Conservation (phyloP, 116 monocot genomes). For the Zostera marina region DNA sequence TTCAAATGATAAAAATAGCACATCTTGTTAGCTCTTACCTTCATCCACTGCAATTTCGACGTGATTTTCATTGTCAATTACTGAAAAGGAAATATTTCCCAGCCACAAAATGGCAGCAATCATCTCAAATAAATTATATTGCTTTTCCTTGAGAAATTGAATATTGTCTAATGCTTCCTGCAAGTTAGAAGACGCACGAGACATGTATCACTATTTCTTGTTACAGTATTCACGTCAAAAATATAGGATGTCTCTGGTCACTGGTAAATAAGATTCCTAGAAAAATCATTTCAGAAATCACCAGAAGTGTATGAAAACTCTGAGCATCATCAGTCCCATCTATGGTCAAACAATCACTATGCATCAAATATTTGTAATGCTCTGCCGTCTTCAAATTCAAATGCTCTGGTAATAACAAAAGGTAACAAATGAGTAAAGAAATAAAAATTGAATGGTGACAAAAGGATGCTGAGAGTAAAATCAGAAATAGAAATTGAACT, state of each 20-base stretch:
- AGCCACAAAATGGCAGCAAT: slow-evolving; percentile 68
- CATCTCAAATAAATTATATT: slow-evolving; percentile 59
- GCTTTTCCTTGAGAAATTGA: slow-evolving; percentile 62
- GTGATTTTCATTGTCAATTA: slow-evolving; percentile 78
- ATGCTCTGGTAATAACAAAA: slow-evolving; percentile 30
- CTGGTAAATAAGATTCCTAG: no score
- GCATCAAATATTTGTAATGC: slow-evolving; percentile 78
- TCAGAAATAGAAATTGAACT: no score
- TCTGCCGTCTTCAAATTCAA: slow-evolving; percentile 53
- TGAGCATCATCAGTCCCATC: slow-evolving; percentile 80
- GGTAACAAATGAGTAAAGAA: neutral
- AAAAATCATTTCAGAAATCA: slow-evolving; percentile 10
- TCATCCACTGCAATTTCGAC: slow-evolving; percentile 64
- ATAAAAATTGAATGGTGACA: neutral
- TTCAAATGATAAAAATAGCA: no score
- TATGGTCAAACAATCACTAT: slow-evolving; percentile 77
- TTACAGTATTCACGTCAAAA: neutral
- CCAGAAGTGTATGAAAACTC: slow-evolving; percentile 61
- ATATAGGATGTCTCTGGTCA: no score
- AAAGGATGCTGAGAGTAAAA: neutral
- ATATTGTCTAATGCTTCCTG: slow-evolving; percentile 77
- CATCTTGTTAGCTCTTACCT: slow-evolving; percentile 15
- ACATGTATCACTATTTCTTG: neutral
- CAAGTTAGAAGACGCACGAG: neutral
- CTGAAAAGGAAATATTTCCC: slow-evolving; percentile 57